Evolutionary conservation across 73 alveolate genomes (phyloP), one percentile per base, ranked within the genome.

Genomic region (Blepharisma stoltei): DNA sequence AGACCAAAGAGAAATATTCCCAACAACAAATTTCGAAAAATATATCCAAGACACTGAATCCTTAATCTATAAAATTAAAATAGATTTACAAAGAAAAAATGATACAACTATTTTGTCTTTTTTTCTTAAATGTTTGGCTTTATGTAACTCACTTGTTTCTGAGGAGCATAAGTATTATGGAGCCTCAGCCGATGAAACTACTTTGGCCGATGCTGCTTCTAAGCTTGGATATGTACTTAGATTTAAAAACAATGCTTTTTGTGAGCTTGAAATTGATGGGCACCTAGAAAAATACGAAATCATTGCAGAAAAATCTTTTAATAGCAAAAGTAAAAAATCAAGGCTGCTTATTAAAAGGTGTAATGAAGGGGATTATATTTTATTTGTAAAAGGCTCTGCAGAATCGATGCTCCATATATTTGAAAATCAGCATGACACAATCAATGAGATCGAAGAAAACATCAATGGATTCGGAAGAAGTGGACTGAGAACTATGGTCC

Each of bases 121-220:
- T 47, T 69, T 18, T 69, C 32, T 69, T n/a, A 38, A 38, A 69
- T 69, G 65, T 53, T 14, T 60, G 47, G 79, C 65, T 44, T n/a
- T 69, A n/a, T 44, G 67, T 5, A 69, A 69, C 20, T 9, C 37
- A 18, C 32, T 46, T 7, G 14, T 7, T 11, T n/a, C 9, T 44
- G 65, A 46, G 9, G 79, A 43, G 14, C 46, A 38, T 9, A 69
- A 20, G 18, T 69, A 18, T 69, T n/a, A 7, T 69, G 79, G 67
- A 20, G n/a, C 45, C 5, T 69, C 79, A 18, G 20, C 54, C 2
- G 79, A 69, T 69, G 79, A 69, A 69, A 25, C n/a, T 14, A 53
- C 79, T 43, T n/a, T 69, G 55, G 79, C 38, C 41, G 65, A 44
- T 18, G 79, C 79, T 44, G 79, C 79, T 38, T 7, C 45, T 38